Conservation (phyloP, 2,329 filamentous ascomycete species). For the Drechslerella stenobrocha region DNA sequence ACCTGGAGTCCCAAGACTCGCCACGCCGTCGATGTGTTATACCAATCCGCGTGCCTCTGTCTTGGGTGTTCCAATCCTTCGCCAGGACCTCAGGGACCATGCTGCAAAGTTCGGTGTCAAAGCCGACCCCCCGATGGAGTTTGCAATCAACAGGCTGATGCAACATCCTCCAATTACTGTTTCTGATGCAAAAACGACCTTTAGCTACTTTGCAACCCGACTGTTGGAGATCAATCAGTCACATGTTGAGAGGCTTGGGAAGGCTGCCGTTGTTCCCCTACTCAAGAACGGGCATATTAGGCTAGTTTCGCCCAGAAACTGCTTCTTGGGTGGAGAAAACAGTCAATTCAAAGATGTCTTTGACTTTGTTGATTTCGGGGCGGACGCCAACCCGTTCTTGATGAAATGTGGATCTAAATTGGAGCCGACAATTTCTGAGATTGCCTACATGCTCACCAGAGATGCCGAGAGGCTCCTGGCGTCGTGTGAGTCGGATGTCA, state of each 20-base stretch:
- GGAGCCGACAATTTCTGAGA: conserved; percentile 83
- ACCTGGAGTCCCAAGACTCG: conserved; percentile 59
- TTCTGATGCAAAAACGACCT: conserved; percentile 70
- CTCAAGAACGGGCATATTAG: conserved; percentile 55
- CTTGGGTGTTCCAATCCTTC: conserved; percentile 78
- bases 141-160: conserved; percentile 74
- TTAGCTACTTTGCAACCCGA: conserved; percentile 80
- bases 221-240: conserved; percentile 71
- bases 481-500: conserved; percentile 71
- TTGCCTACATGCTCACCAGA: conserved; percentile 78
- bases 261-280: conserved; percentile 73
- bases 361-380: conserved; percentile 93
- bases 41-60: conserved; percentile 75
- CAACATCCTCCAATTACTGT: conserved; percentile 70
- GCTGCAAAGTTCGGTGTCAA: conserved; percentile 83
- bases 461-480: conserved; percentile 82
- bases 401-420: conserved; percentile 85
- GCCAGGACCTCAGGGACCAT: conserved; percentile 74
- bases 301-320: conserved; percentile 70
- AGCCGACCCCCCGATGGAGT: conserved; percentile 75
- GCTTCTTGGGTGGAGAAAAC: conserved; percentile 75
- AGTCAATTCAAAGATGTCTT: conserved; percentile 82
- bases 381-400: conserved; percentile 83
- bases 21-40: conserved; percentile 76
- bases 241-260: conserved; percentile 65